Base-by-base conservation (phyloP, 2,329 filamentous ascomycete genomes). In the Neonectria coccinea region DNA sequence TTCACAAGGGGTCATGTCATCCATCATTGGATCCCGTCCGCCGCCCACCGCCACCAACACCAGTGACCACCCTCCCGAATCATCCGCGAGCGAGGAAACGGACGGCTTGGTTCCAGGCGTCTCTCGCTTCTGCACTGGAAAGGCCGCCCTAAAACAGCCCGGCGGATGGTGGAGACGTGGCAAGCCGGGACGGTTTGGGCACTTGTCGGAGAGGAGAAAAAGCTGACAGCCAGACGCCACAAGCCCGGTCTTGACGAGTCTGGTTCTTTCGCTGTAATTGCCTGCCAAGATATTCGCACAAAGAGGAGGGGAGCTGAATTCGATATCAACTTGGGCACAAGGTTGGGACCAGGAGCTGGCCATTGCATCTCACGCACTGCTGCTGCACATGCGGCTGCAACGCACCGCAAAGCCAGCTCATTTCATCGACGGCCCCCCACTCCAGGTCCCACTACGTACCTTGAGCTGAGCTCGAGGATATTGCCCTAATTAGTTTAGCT, bases 341-440 rank as follows among this genome's bases (percentile, higher is more conserved):
- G 59, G 55, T 55, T 12, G 53, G 20, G 41, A 27, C 56, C 33
- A 56, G 25, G 41, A 41, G 59, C 56, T 59, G 61, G 51, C 55
- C 58, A 64, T 47, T 69, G 41, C 50, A 54, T 47, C 16, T 31
- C 50, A 25, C 52, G 39, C 62, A 55, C 56, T 62, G 52, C 56
- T 62, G 52, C 56, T 67, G 61, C 59, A 65, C 36, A 60, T 65
- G 64, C 58, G 52, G 41, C 58, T 62, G 58, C 57, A 62, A 6
- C 39, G n/a, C n/a, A 42, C 61, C 56, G 18, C 59, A 62, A 56
- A 65, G 59, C 65, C 65, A 60, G 65, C 67, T 73, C 71, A 73
- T 73, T 70, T 73, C 59, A 64, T 64, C 42, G 51, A 25, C 61
- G 47, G 61, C 65, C 65, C 29, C 69, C 31, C 50, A 56, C 52